These are phyloP conservation scores for Cryptococcus floricola DNA, from an alignment of 1,284 basidiomycete genomes.

Conservation along the genomic window DNA sequence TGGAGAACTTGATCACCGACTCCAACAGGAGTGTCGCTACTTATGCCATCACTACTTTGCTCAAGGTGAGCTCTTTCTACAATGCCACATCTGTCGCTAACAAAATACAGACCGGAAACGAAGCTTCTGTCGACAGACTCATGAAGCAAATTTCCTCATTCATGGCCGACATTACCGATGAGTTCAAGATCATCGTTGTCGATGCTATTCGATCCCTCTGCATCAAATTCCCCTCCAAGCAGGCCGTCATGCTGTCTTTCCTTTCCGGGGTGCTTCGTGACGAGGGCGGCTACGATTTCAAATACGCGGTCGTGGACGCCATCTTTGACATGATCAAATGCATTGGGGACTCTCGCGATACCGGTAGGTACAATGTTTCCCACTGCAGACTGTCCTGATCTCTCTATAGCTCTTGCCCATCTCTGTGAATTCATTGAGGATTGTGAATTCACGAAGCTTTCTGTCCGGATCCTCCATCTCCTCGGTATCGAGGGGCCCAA, in stretches of 20 bases:
- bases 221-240: slow-evolving; percentile 97
- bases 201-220: slow-evolving; percentile 97
- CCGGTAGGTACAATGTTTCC: slow-evolving; percentile 40
- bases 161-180: slow-evolving; percentile 99
- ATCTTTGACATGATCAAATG: slow-evolving; percentile 99
- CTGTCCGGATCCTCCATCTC: slow-evolving; percentile 91
- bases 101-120: slow-evolving; percentile 77
- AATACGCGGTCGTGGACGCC: slow-evolving; percentile 96
- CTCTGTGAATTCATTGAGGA: slow-evolving; percentile 99
- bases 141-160: slow-evolving; percentile 99
- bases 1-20: slow-evolving; percentile 97
- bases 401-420: slow-evolving; percentile 75
- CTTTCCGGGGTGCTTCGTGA: slow-evolving; percentile 89
- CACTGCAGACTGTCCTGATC: neutral
- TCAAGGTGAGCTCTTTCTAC: slow-evolving; percentile 62
- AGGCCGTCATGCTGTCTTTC: slow-evolving; percentile 91
- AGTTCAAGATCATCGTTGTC: slow-evolving; percentile 99
- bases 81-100: neutral
- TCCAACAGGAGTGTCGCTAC: slow-evolving; percentile 94
- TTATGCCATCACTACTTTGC: slow-evolving; percentile 95
- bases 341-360: slow-evolving; percentile 91
- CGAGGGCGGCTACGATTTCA: slow-evolving; percentile 99
- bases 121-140: slow-evolving; percentile 95
- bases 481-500: slow-evolving; percentile 95
- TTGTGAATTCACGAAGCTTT: slow-evolving; percentile 99